Percentiles rank a stretch among this genome's conserved stretches.
phyloP scores from a whole-genome alignment of 306 rosid genomes.

The Dryas octopetala region DNA sequence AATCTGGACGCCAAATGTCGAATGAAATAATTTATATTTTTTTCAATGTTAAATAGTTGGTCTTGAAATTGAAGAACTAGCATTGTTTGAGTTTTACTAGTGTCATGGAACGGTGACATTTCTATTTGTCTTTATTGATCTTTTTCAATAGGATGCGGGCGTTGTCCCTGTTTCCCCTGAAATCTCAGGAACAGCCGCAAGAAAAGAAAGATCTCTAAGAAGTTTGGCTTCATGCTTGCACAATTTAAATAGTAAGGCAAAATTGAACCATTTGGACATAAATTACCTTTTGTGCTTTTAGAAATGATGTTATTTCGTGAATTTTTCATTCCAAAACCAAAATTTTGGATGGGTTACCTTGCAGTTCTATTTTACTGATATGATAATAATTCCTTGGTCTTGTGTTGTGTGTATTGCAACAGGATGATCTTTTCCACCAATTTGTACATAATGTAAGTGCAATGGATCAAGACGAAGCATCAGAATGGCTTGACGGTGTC shows the following conservation, averaged over 20 bases:
- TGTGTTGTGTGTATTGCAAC: not conserved
- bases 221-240: conserved; percentile 26
- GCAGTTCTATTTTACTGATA: not conserved
- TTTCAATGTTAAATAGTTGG: not conserved
- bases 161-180: conserved; percentile 54
- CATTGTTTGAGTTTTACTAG: not conserved
- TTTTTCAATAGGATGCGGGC: conserved; percentile 61
- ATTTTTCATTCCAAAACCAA: not conserved
- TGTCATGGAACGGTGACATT: not conserved
- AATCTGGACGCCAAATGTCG: too few relatives aligned
- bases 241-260: conserved; percentile 25
- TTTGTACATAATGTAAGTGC: not conserved
- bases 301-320: not conserved
- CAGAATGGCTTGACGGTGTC: conserved; percentile 5
- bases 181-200: conserved; percentile 37
- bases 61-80: conserved; percentile 2
- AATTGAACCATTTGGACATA: not conserved
- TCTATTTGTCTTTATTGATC: not conserved
- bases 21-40: not conserved
- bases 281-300: not conserved
- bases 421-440: not conserved
- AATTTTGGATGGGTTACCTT: not conserved
- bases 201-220: conserved; percentile 47
- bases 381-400: not conserved
- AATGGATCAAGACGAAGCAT: conserved; percentile 3